phyloP scores from a whole-genome alignment of 441 rosid species.

The Gossypium lobatum region DNA sequence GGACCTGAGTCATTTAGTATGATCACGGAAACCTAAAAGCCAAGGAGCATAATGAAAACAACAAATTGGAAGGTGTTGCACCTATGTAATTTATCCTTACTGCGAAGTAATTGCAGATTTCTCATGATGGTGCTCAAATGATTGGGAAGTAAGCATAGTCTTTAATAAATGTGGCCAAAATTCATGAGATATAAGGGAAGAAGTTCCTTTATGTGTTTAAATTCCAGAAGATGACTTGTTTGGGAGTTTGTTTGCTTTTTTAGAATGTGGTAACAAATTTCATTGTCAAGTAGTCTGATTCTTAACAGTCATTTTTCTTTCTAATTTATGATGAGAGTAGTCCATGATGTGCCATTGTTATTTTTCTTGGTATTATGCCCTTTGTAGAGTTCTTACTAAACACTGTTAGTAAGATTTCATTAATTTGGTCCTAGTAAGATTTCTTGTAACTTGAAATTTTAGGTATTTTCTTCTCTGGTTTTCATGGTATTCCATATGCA shows the following conservation, averaged over 20 bases:
- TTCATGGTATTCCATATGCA: conserved; percentile 63
- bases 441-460: conserved; percentile 42
- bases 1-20: neutral
- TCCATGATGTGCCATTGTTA: neutral
- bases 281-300: neutral
- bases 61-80: neutral
- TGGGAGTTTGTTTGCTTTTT: neutral
- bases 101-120: neutral
- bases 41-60: neutral
- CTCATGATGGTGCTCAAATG: neutral
- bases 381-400: conserved; percentile 11
- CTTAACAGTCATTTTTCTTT: conserved; percentile 1
- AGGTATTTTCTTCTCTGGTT: conserved; percentile 63
- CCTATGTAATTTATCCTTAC: neutral
- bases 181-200: neutral
- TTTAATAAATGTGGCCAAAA: neutral
- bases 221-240: neutral
- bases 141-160: neutral
- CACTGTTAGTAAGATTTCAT: conserved; percentile 28
- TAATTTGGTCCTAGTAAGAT: conserved; percentile 29
- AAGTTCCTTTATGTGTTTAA: neutral
- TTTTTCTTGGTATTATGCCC: conserved; percentile 15
- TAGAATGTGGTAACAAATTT: neutral
- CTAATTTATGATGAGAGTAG: neutral
- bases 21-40: neutral